Percentiles rank a stretch among this genome's conserved stretches.
phyloP scores from a whole-genome alignment of 2,329 filamentous ascomycete genomes.

The Sphaerostilbella broomeana region DNA sequence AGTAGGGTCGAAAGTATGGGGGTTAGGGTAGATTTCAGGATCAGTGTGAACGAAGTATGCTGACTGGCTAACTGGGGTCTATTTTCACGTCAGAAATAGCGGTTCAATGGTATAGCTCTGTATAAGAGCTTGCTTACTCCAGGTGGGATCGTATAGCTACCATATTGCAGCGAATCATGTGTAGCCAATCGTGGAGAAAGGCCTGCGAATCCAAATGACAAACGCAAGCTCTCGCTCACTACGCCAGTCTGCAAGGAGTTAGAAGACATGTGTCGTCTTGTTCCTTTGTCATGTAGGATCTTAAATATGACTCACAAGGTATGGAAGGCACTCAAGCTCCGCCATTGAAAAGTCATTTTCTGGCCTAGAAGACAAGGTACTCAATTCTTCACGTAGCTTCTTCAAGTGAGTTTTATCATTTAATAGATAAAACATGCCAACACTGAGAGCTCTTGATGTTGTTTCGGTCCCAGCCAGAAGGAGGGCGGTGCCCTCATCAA shows the following conservation, averaged over 20 bases:
- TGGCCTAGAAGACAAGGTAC: conserved; percentile 5
- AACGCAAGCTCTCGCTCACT: conserved; percentile 15
- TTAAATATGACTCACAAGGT: conserved; percentile 11
- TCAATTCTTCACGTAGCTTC: conserved; percentile 14
- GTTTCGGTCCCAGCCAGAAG: conserved; percentile 18
- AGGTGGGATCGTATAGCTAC: conserved; percentile 26
- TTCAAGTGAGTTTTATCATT: conserved; percentile 4
- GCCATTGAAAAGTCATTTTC: conserved; percentile 9
- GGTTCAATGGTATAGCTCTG: too few species aligned
- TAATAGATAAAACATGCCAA: conserved; percentile 13
- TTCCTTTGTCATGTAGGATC: not conserved
- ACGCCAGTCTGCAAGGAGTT: conserved; percentile 14
- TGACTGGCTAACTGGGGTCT: conserved; percentile 20
- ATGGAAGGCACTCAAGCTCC: conserved; percentile 14
- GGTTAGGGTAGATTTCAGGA: conserved; percentile 20
- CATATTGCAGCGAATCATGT: conserved; percentile 23
- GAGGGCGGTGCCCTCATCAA: conserved; percentile 16
- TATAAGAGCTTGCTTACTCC: conserved; percentile 18
- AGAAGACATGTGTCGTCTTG: not conserved
- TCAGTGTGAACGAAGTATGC: conserved; percentile 19
- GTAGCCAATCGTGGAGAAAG: conserved; percentile 24
- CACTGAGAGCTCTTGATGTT: conserved; percentile 10
- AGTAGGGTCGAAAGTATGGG: conserved; percentile 21
- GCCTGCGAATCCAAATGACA: conserved; percentile 12
- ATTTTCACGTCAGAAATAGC: not conserved